Evolutionary conservation across 208 protist species (phyloP).

Genomic region (Phytomonas francai): DNA sequence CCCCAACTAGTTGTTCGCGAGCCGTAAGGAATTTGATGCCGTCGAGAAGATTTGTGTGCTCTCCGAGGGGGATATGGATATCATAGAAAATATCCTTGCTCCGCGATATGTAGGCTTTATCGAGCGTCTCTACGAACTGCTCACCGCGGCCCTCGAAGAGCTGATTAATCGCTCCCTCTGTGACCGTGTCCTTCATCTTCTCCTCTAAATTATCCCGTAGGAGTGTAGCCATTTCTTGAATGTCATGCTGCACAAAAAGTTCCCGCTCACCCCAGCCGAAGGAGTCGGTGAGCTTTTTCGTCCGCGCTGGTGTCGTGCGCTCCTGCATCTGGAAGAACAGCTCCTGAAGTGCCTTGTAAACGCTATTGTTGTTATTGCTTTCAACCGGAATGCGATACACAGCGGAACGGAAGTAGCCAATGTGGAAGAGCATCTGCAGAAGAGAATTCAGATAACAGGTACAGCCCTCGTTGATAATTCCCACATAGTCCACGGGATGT

Average conservation of each 20-base stretch:
- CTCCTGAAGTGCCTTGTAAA: slow-evolving; percentile 69
- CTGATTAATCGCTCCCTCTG: slow-evolving; percentile 75
- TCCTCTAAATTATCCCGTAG: slow-evolving; percentile 84
- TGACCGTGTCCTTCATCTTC: slow-evolving; percentile 83
- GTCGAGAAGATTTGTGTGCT: slow-evolving; percentile 48
- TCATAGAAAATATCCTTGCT: slow-evolving; percentile 83
- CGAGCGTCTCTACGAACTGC: slow-evolving; percentile 79
- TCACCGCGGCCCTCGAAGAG: slow-evolving; percentile 77
- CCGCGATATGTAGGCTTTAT: slow-evolving; percentile 62
- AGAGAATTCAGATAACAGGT: slow-evolving; percentile 91
- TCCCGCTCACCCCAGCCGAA: slow-evolving; percentile 87
- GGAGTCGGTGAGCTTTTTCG: slow-evolving; percentile 74
- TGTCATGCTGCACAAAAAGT: slow-evolving; percentile 85
- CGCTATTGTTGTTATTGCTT: slow-evolving; percentile 18
- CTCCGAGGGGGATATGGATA: slow-evolving; percentile 75
- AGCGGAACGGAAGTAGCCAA: slow-evolving; percentile 74
- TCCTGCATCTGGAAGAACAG: slow-evolving; percentile 86
- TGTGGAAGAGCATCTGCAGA: slow-evolving; percentile 83
- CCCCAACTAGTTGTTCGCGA: slow-evolving; percentile 77
- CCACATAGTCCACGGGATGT: slow-evolving; percentile 21
- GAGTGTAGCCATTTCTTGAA: slow-evolving; percentile 86
- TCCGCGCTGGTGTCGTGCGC: slow-evolving; percentile 47
- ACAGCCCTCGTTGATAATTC: slow-evolving; percentile 86
- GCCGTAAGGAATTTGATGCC: slow-evolving; percentile 63
- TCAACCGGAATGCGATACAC: slow-evolving; percentile 76